These are phyloP conservation scores for Simmondsia chinensis DNA, from an alignment of 148 eudicot species.

Conservation along the genomic window DNA sequence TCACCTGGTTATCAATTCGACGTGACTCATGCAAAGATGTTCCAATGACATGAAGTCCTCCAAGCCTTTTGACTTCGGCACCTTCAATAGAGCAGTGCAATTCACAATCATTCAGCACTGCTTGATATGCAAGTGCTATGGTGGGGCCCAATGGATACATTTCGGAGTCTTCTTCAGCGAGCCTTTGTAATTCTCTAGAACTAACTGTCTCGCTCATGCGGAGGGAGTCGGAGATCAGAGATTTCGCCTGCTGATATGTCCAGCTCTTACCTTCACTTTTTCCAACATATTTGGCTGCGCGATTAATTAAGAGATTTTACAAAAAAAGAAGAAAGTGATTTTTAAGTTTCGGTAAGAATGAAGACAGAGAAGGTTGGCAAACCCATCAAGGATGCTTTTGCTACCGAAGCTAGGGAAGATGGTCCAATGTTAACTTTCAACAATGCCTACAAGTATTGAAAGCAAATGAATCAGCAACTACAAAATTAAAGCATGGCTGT, in stretches of 20 bases:
- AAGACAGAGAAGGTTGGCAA: constrained; percentile 11
- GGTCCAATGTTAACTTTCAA: constrained; percentile 67
- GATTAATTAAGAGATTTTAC: constrained; percentile 2
- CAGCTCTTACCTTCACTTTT: constrained; percentile 74
- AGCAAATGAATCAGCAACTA: constrained; percentile 1
- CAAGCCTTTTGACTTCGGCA: constrained; percentile 82
- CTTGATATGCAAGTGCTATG: constrained; percentile 73
- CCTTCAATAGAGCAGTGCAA: constrained; percentile 83
- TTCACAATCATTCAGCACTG: constrained; percentile 74
- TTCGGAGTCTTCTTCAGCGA: constrained; percentile 69
- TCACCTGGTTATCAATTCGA: constrained; percentile 96
- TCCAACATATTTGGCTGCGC: constrained; percentile 70
- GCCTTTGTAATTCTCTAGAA: constrained; percentile 55
- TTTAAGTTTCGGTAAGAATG: constrained; percentile 2
- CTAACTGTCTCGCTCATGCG: constrained; percentile 69
- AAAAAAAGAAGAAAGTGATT: constrained; percentile 4
- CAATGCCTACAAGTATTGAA: constrained; percentile 41
- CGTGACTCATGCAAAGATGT: constrained; percentile 98
- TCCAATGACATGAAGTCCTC: constrained; percentile 99
- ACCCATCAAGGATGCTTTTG: constrained; percentile 79
- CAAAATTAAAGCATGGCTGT: no score
- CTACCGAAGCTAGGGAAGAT: constrained; percentile 68
- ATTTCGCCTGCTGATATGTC: constrained; percentile 70
- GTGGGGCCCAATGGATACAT: constrained; percentile 86
- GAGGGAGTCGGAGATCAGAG: constrained; percentile 60